These are phyloP conservation scores for Pseudocercospora eumusae DNA, from an alignment of 2,329 filamentous ascomycete genomes.

Conservation along the genomic window DNA sequence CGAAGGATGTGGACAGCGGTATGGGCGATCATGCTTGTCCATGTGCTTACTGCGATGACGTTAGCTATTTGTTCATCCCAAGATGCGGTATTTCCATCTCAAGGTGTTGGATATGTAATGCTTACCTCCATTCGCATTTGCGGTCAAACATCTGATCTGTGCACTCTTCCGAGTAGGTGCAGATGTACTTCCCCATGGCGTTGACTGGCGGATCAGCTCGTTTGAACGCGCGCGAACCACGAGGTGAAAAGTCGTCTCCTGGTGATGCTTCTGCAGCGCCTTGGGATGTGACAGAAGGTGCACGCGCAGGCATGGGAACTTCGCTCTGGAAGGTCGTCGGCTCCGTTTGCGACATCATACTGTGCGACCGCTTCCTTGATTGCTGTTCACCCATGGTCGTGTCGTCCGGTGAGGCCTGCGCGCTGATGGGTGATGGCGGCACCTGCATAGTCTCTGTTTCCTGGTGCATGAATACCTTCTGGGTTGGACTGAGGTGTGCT, in stretches of 20 bases:
- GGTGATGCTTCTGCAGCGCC: constrained; percentile 15
- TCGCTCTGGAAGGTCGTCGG: constrained; percentile 6
- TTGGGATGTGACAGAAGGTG: constrained; percentile 22
- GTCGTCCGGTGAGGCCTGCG: constrained; percentile 31
- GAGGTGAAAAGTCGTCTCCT: constrained; percentile 24
- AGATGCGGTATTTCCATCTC: background rate
- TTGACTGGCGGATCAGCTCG: constrained; percentile 61
- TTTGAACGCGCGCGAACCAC: constrained; percentile 36
- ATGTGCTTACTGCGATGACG: constrained; percentile 76
- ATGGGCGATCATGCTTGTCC: constrained; percentile 95
- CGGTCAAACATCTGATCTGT: constrained; percentile 70
- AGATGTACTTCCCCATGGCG: constrained; percentile 72
- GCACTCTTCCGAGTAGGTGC: constrained; percentile 68
- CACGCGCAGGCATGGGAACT: constrained; percentile 13
- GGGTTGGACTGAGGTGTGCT: constrained; percentile 13
- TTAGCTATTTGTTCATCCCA: constrained; percentile 25
- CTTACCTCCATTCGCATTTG: constrained; percentile 91
- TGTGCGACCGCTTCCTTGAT: constrained; percentile 37
- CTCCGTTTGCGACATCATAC: constrained; percentile 33
- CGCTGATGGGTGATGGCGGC: constrained; percentile 33
- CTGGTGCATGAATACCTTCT: constrained; percentile 24
- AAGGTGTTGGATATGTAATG: background rate
- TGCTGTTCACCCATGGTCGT: constrained; percentile 27
- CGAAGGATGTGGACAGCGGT: constrained; percentile 77
- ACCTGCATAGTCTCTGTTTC: constrained; percentile 29